phyloP scores from a whole-genome alignment of 2,329 filamentous ascomycete genomes.

The Pseudogymnoascus sp. region DNA sequence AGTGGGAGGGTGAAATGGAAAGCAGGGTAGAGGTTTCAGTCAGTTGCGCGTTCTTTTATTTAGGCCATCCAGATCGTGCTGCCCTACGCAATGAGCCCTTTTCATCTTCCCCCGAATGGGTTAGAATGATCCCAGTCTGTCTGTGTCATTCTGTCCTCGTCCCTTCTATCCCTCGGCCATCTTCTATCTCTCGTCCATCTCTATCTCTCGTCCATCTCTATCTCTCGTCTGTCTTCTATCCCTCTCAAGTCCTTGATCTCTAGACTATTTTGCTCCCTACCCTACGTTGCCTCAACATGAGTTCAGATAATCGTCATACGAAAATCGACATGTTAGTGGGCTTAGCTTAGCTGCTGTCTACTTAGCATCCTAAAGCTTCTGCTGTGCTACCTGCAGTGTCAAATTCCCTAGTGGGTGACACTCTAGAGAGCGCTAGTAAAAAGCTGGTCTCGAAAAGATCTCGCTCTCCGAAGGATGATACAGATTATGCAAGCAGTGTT shows the following conservation, averaged over 20 bases:
- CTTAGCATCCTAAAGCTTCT: neutral
- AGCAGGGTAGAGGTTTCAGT: neutral
- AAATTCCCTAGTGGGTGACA: neutral
- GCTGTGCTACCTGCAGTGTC: neutral
- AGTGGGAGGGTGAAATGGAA: neutral
- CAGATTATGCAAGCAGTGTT: neutral
- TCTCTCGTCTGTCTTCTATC: neutral
- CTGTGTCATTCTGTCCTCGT: neutral
- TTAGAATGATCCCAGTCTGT: neutral
- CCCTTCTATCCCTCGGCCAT: neutral
- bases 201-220: neutral
- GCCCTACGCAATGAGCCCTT: neutral
- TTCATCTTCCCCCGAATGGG: neutral
- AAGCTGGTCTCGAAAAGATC: neutral
- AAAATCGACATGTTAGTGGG: neutral
- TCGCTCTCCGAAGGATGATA: neutral
- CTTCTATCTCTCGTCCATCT: neutral
- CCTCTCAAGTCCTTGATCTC: neutral
- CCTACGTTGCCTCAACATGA: neutral
- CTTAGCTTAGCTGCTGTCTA: neutral
- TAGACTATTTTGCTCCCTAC: neutral
- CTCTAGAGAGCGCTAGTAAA: neutral
- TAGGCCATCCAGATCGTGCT: neutral
- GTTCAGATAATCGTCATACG: neutral
- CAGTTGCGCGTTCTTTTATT: neutral